These are phyloP conservation scores for Fusarium siculi DNA, from an alignment of 2,329 filamentous ascomycete genomes.

Conservation along the genomic window DNA sequence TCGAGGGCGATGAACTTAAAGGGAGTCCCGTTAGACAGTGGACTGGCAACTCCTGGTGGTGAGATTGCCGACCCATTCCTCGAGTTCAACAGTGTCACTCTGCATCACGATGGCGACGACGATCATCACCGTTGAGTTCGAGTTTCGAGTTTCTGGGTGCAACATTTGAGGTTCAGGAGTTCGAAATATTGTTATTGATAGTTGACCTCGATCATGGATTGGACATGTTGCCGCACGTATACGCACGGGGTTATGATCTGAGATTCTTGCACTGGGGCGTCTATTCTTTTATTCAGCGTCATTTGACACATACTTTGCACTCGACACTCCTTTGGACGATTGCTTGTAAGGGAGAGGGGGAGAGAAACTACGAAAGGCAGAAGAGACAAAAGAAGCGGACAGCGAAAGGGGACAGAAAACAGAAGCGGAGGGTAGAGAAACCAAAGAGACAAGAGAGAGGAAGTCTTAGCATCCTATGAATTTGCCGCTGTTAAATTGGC, in stretches of 20 bases:
- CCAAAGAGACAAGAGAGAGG: constrained; percentile 23
- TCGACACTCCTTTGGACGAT: constrained; percentile 41
- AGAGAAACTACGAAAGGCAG: neutral
- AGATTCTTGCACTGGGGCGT: constrained; percentile 38
- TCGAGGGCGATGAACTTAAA: constrained; percentile 67
- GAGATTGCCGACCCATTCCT: constrained; percentile 92
- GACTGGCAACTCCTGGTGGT: constrained; percentile 83
- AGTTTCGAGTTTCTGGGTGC: neutral
- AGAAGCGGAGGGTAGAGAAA: constrained; percentile 1
- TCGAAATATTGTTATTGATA: constrained; percentile 15
- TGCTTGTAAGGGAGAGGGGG: constrained; percentile 7
- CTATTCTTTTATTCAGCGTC: constrained; percentile 40
- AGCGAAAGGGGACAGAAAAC: neutral
- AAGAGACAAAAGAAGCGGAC: neutral
- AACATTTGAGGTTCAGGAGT: constrained; percentile 3
- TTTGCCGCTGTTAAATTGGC: constrained; percentile 40
- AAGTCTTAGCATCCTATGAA: constrained; percentile 37
- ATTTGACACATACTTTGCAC: constrained; percentile 27
- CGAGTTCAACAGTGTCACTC: constrained; percentile 97
- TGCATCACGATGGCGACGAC: constrained; percentile 95
- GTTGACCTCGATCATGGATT: constrained; percentile 15
- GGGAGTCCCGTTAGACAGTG: constrained; percentile 88
- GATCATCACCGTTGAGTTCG: constrained; percentile 47
- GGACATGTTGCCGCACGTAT: constrained; percentile 35
- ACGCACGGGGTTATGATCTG: constrained; percentile 39